Evolutionary conservation across 2,329 filamentous ascomycete genomes (phyloP).

Genomic region (Raffaelea ambrosiae): DNA sequence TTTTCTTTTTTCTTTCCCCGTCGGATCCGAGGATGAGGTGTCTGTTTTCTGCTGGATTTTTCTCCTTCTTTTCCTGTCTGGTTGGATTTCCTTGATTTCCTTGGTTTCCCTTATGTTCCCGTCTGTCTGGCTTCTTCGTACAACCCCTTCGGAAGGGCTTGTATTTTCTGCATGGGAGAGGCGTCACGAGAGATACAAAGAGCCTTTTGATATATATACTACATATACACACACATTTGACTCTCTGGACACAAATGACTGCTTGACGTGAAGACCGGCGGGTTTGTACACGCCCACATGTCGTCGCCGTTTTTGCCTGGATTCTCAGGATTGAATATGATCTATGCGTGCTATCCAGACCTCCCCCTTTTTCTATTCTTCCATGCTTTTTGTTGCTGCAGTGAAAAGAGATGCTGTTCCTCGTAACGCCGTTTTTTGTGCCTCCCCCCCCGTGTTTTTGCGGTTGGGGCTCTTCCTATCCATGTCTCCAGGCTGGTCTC

Average conservation of each 20-base stretch:
- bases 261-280: too few relatives aligned
- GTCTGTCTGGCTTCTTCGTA: neutral
- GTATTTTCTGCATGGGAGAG: slow-evolving; percentile 5
- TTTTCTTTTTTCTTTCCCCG: neutral
- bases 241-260: too few relatives aligned
- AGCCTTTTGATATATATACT: neutral
- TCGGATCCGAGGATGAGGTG: too few relatives aligned
- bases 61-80: neutral
- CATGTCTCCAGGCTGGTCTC: too few relatives aligned
- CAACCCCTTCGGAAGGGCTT: neutral
- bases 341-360: neutral
- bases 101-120: neutral
- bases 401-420: too few relatives aligned
- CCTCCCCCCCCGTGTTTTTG: too few relatives aligned
- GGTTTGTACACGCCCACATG: too few relatives aligned
- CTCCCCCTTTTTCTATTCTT: neutral
- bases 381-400: neutral
- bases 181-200: slow-evolving; percentile 1
- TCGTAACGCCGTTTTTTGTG: neutral
- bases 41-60: neutral
- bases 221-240: neutral
- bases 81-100: neutral
- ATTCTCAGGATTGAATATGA: too few relatives aligned
- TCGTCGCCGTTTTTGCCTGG: too few relatives aligned
- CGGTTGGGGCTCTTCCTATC: too few relatives aligned